Evolutionary conservation across 2,329 filamentous ascomycete species (phyloP).

Genomic region (Colletotrichum theobromicola): DNA sequence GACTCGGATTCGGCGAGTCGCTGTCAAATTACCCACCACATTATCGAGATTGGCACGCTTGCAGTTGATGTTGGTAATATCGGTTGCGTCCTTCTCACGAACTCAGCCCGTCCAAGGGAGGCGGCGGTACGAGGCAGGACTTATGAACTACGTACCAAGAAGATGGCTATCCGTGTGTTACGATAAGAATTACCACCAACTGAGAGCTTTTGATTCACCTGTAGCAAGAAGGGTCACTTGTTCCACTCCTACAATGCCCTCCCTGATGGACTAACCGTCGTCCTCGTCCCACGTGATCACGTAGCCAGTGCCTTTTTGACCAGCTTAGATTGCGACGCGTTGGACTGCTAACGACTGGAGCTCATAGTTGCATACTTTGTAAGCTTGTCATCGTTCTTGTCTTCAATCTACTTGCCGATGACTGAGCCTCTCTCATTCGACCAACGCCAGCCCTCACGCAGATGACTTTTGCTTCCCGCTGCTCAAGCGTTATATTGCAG

Average conservation of each 20-base stretch:
- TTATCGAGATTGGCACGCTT: not conserved
- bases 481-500: not conserved
- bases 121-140: not conserved
- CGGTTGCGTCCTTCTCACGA: not conserved
- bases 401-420: not conserved
- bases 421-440: not conserved
- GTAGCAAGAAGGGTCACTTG: not conserved
- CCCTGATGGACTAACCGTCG: not conserved
- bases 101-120: not conserved
- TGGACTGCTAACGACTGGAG: rapidly evolving
- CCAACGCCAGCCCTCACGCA: not conserved
- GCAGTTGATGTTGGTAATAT: not conserved
- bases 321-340: not conserved
- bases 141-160: not conserved
- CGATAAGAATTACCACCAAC: not conserved
- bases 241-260: not conserved
- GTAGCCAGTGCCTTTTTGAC: not conserved
- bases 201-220: not conserved
- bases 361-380: not conserved
- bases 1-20: not conserved
- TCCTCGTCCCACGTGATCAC: not conserved
- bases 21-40: not conserved
- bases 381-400: not conserved
- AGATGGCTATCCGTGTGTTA: not conserved
- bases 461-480: not conserved